Evolutionary conservation across 2,329 filamentous ascomycete genomes (phyloP).

Genomic region (Apiospora arundinis): DNA sequence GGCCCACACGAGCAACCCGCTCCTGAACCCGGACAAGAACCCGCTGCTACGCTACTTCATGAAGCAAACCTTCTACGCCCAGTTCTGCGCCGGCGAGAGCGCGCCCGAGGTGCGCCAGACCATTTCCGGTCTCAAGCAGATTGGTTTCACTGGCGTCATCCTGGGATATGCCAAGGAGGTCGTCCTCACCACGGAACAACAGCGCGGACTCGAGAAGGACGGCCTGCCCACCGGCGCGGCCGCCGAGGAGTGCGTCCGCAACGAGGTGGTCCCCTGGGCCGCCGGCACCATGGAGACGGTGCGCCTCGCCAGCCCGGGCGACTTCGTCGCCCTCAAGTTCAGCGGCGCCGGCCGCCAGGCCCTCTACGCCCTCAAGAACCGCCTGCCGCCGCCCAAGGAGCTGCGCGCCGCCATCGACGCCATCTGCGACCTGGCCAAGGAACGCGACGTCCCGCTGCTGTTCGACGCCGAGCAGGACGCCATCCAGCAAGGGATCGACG

Average conservation of each 20-base stretch:
- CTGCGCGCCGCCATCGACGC: constrained; percentile 74
- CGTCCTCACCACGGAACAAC: constrained; percentile 66
- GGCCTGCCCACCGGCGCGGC: constrained; percentile 50
- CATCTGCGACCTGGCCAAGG: constrained; percentile 75
- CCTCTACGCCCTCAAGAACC: constrained; percentile 68
- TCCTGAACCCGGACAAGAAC: constrained; percentile 80
- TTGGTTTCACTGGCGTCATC: constrained; percentile 85
- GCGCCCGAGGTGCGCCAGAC: constrained; percentile 70
- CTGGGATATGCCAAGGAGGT: constrained; percentile 85
- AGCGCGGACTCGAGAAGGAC: constrained; percentile 48
- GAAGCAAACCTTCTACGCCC: constrained; percentile 85
- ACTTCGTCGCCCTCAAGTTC: constrained; percentile 77
- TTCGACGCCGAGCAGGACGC: constrained; percentile 87
- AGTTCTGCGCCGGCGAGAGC: constrained; percentile 88
- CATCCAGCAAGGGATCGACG: constrained; percentile 80
- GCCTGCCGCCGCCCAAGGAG: constrained; percentile 65
- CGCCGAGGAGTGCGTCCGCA: constrained; percentile 54
- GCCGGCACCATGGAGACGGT: constrained; percentile 78
- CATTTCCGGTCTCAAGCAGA: constrained; percentile 68
- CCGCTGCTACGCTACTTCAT: constrained; percentile 72
- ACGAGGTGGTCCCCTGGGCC: constrained; percentile 74
- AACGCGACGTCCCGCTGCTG: constrained; percentile 74
- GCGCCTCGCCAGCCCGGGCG: constrained; percentile 70
- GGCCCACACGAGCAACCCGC: constrained; percentile 69
- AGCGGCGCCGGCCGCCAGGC: constrained; percentile 81